Base-by-base conservation (phyloP, 2,329 filamentous ascomycete species). In the Trichophaea hybrida region DNA sequence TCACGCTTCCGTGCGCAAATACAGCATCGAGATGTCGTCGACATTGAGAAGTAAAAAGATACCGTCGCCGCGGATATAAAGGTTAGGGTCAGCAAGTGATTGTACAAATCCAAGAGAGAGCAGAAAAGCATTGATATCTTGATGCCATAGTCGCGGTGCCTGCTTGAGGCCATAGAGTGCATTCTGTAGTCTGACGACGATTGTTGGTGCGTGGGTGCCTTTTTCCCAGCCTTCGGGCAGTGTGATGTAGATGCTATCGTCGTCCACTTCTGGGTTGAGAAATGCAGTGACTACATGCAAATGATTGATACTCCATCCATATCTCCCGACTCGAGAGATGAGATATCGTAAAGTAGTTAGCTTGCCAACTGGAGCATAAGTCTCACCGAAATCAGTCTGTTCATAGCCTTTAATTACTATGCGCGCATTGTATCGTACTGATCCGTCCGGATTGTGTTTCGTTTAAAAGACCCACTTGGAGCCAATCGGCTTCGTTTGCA, bases 221-320 rank as follows among this genome's bases (percentile, higher is more conserved):
- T 33, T 38, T 1, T 59, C 35, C 1, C 54, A 33, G 6, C 50
- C 31, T 38, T 55, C 8, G 12, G 1, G 32, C 2, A 59, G 35
- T 3, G 33, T 1, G 24, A 71, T 62, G 46, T 68, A 71, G 8
- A 72, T 61, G 4, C n/a, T 65, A 40, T 52, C 33, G 1, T 68
- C 32, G 5, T 70, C 58, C 24, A 71, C 62, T 4, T 65, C 48
- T 0, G 66, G 62, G 57, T 72, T 65, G 7, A 72, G 66, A 55
- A 72, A 72, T 4, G 69, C 65, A 3, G 62, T 62, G 1, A 54
- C 54, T 6, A 62, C 57, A 40, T 67, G 61, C 43, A 66, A 59
- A 37, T 65, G 59, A 2, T 67, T 13, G 13, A 64, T 44, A 2
- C 59, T 17, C 51, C 40, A 62, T 13, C 55, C 15, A 6, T 59